Evolutionary conservation across 164 flowering plant species (phyloP).

Genomic region (Annona cherimola): DNA sequence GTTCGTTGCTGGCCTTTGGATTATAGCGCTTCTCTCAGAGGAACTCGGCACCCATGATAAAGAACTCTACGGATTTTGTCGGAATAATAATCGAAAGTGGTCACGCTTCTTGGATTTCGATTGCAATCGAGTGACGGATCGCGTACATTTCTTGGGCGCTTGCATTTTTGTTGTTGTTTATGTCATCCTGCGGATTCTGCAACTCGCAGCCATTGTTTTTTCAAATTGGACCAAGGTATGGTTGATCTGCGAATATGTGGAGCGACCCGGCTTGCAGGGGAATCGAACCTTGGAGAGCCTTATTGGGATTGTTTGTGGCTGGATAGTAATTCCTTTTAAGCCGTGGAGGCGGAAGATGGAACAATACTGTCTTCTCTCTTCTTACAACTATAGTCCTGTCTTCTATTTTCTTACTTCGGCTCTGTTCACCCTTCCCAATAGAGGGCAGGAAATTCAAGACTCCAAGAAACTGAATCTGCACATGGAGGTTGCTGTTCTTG

Average conservation of each 20-base stretch:
- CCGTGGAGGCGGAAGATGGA: background rate
- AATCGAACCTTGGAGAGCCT: background rate
- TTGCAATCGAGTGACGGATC: background rate
- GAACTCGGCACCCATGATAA: background rate
- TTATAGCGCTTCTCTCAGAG: background rate
- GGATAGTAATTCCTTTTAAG: too few relatives aligned
- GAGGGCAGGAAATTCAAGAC: background rate
- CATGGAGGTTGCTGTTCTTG: background rate
- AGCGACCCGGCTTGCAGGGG: background rate
- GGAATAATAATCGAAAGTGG: background rate
- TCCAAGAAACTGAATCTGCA: background rate
- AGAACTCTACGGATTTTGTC: background rate
- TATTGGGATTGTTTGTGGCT: background rate
- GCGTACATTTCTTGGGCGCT: background rate
- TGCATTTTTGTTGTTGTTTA: background rate
- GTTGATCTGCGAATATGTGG: background rate
- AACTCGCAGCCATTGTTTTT: background rate
- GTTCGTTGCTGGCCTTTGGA: background rate
- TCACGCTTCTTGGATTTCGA: background rate
- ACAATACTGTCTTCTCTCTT: background rate
- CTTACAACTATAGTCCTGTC: background rate
- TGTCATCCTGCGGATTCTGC: background rate
- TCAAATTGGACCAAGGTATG: constrained; percentile 2
- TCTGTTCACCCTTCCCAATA: background rate
- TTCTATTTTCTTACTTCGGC: background rate